Evolutionary conservation across 2,329 filamentous ascomycete species (phyloP).

Genomic region (Epicoccum nigrum): DNA sequence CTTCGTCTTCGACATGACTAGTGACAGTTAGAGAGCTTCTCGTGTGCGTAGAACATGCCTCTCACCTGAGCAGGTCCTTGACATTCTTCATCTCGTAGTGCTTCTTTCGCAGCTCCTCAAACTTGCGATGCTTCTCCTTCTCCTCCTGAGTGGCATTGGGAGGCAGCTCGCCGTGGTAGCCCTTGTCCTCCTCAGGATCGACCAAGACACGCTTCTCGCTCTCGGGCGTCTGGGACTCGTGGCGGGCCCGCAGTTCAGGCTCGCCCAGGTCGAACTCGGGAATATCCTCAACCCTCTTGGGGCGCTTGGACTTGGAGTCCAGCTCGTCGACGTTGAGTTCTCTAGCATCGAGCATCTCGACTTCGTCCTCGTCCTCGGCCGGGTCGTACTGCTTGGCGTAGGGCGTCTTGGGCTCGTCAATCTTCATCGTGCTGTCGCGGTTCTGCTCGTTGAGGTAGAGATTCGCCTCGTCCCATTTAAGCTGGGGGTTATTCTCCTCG

Average conservation of each 20-base stretch:
- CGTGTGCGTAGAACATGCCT: not conserved
- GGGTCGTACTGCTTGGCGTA: slow-evolving; percentile 94
- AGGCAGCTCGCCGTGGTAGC: slow-evolving; percentile 66
- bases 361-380: slow-evolving; percentile 80
- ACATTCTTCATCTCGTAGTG: slow-evolving; percentile 99
- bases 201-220: slow-evolving; percentile 83
- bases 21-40: slow-evolving; percentile 7
- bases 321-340: slow-evolving; percentile 73
- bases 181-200: slow-evolving; percentile 56
- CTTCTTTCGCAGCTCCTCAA: slow-evolving; percentile 90
- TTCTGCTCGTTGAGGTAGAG: slow-evolving; percentile 97
- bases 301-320: slow-evolving; percentile 60
- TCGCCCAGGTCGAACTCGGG: slow-evolving; percentile 91
- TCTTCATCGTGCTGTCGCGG: slow-evolving; percentile 96
- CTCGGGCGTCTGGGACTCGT: slow-evolving; percentile 47
- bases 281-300: slow-evolving; percentile 72
- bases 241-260: slow-evolving; percentile 66
- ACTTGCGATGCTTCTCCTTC: slow-evolving; percentile 86
- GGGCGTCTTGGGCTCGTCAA: slow-evolving; percentile 96
- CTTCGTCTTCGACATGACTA: slow-evolving; percentile 32
- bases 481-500: slow-evolving; percentile 70
- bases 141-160: slow-evolving; percentile 68
- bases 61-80: slow-evolving; percentile 79
- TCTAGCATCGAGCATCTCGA: slow-evolving; percentile 69
- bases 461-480: slow-evolving; percentile 99